Evolutionary conservation across 2,329 filamentous ascomycete genomes (phyloP).

Genomic region (Colletotrichum zoysiae): DNA sequence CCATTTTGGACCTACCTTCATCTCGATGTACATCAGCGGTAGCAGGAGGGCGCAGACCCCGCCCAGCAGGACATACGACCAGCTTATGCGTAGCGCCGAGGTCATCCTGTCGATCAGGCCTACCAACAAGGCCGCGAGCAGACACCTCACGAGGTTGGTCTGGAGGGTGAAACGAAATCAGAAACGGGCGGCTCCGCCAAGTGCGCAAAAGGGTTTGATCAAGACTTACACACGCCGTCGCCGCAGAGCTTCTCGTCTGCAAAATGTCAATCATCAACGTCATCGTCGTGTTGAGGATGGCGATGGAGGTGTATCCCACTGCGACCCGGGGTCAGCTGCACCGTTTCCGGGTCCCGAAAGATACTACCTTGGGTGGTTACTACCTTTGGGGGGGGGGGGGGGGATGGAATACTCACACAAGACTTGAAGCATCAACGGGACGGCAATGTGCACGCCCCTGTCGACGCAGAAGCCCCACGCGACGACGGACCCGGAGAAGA

Average conservation of each 20-base stretch:
- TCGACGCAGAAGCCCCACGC: conserved; percentile 49
- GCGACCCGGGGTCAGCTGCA: not conserved
- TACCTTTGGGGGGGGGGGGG: not conserved
- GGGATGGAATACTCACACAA: conserved; percentile 41
- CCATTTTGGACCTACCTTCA: conserved; percentile 44
- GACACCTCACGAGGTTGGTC: conserved; percentile 50
- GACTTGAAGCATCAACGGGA: conserved; percentile 45
- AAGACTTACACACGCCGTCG: conserved; percentile 46
- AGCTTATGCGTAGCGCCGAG: conserved; percentile 38
- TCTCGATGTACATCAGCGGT: conserved; percentile 44
- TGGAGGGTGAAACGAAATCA: conserved; percentile 28
- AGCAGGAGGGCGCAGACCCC: conserved; percentile 41
- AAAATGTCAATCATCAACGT: conserved; percentile 51
- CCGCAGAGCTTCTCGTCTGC: conserved; percentile 47
- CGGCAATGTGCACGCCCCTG: conserved; percentile 44
- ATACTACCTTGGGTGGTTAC: too few relatives aligned
- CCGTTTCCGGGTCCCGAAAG: too few relatives aligned
- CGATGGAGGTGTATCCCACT: conserved; percentile 49
- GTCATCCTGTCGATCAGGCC: conserved; percentile 48
- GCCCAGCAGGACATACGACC: conserved; percentile 45
- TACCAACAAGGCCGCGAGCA: conserved; percentile 47
- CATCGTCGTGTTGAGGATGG: conserved; percentile 50
- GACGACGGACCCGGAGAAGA: conserved; percentile 45
- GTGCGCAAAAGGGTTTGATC: too few relatives aligned
- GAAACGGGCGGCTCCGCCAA: not conserved